phyloP scores from a whole-genome alignment of 2,329 filamentous ascomycete species.

The Ascochyta lentis region DNA sequence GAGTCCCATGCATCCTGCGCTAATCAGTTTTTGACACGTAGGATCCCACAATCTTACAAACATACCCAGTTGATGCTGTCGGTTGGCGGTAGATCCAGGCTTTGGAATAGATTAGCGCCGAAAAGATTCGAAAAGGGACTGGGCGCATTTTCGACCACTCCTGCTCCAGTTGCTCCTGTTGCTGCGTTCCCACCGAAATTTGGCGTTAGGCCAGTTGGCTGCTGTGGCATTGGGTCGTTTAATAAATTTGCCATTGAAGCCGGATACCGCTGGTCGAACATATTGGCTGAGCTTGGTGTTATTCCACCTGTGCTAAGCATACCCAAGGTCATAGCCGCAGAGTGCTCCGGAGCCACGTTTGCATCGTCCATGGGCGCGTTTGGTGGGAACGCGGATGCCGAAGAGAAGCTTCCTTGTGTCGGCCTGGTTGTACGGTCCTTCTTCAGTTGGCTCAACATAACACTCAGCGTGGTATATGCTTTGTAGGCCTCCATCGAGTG shows the following conservation, averaged over 20 bases:
- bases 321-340: conserved; percentile 73
- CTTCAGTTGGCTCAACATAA: conserved; percentile 83
- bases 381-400: conserved; percentile 37
- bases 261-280: conserved; percentile 50
- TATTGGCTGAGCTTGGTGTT: conserved; percentile 57
- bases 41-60: conserved; percentile 9
- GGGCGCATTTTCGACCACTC: conserved; percentile 50
- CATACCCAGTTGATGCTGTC: conserved; percentile 69
- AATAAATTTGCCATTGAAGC: conserved; percentile 48
- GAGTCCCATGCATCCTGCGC: conserved; percentile 68
- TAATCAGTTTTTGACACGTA: conserved; percentile 15
- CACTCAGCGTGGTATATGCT: conserved; percentile 77
- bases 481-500: conserved; percentile 90
- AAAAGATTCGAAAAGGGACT: conserved; percentile 65
- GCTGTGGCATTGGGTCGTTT: conserved; percentile 45
- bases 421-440: conserved; percentile 49
- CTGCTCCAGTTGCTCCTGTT: conserved; percentile 31
- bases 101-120: conserved; percentile 56
- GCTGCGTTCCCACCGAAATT: conserved; percentile 44
- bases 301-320: conserved; percentile 69
- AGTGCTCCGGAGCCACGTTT: conserved; percentile 65
- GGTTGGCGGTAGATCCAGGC: conserved; percentile 60
- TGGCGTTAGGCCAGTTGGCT: conserved; percentile 41
- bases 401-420: conserved; percentile 40
- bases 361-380: conserved; percentile 57